Evolutionary conservation across 352 stramenopile species (phyloP).

Genomic region (Thraustochytrium striatum): DNA sequence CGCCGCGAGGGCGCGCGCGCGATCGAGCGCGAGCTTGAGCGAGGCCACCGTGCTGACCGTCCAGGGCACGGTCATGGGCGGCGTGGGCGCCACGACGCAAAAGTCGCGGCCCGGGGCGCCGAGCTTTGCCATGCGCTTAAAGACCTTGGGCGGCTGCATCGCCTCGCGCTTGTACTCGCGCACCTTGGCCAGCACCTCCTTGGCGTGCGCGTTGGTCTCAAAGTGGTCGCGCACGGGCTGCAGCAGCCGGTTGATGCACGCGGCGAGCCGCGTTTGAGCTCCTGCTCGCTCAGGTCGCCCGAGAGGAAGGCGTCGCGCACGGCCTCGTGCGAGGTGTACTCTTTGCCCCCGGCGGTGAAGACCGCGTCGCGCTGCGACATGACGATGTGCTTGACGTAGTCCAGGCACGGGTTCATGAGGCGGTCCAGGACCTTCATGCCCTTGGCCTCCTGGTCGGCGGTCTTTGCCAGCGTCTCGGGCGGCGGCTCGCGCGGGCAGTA

Average conservation of each 20-base stretch:
- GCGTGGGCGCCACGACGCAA: constrained; percentile 11
- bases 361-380: constrained; percentile 61
- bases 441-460: not conserved
- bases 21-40: not conserved
- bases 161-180: constrained; percentile 82
- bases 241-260: constrained; percentile 87
- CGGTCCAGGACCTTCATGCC: constrained; percentile 56
- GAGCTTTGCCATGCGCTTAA: constrained; percentile 42
- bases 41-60: not conserved
- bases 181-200: constrained; percentile 90
- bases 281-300: constrained; percentile 79
- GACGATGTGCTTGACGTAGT: constrained; percentile 97
- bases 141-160: constrained; percentile 22
- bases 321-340: constrained; percentile 79
- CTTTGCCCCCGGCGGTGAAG: constrained; percentile 70
- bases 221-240: constrained; percentile 96
- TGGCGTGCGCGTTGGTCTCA: constrained; percentile 78
- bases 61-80: not conserved
- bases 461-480: constrained; percentile 59
- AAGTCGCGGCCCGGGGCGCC: not conserved
- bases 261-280: constrained; percentile 87
- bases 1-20: not conserved
- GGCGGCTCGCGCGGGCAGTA: constrained; percentile 86
- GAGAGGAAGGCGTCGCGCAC: constrained; percentile 82
- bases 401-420: constrained; percentile 91